Evolutionary conservation across 2,329 filamentous ascomycete genomes (phyloP).

Genomic region (Colletotrichum kahawae): DNA sequence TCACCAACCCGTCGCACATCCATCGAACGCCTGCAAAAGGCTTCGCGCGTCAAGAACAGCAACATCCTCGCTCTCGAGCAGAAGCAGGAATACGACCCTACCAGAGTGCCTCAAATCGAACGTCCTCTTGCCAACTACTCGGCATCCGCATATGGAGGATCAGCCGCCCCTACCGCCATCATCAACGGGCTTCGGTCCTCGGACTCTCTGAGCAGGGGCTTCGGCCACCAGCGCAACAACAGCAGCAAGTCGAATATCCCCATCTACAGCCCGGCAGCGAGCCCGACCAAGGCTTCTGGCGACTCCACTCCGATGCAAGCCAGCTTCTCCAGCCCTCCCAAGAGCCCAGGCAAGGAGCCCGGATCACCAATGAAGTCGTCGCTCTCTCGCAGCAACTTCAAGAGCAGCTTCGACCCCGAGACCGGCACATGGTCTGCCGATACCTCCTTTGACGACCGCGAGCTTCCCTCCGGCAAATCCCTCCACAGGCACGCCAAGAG

Average conservation of each 20-base stretch:
- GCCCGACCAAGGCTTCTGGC: slow-evolving; percentile 26
- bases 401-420: slow-evolving; percentile 73
- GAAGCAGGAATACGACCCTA: slow-evolving; percentile 90
- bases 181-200: slow-evolving; percentile 58
- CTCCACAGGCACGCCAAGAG: slow-evolving; percentile 91
- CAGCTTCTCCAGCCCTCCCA: slow-evolving; percentile 32
- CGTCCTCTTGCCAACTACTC: slow-evolving; percentile 80
- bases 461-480: slow-evolving; percentile 68
- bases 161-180: slow-evolving; percentile 36
- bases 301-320: background rate
- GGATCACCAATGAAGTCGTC: slow-evolving; percentile 89
- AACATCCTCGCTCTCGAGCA: slow-evolving; percentile 94
- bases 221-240: slow-evolving; percentile 56
- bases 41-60: slow-evolving; percentile 96
- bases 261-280: slow-evolving; percentile 55
- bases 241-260: slow-evolving; percentile 64
- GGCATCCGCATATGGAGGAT: slow-evolving; percentile 71
- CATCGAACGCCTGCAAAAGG: slow-evolving; percentile 93
- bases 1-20: slow-evolving; percentile 84
- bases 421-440: slow-evolving; percentile 73
- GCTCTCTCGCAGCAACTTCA: slow-evolving; percentile 71
- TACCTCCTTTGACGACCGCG: slow-evolving; percentile 60
- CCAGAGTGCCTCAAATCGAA: slow-evolving; percentile 77
- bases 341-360: slow-evolving; percentile 71
- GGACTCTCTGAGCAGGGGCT: slow-evolving; percentile 44